Evolutionary conservation across 1,139 yeast species (phyloP).

Genomic region (Saccharomyces pastorianus): DNA sequence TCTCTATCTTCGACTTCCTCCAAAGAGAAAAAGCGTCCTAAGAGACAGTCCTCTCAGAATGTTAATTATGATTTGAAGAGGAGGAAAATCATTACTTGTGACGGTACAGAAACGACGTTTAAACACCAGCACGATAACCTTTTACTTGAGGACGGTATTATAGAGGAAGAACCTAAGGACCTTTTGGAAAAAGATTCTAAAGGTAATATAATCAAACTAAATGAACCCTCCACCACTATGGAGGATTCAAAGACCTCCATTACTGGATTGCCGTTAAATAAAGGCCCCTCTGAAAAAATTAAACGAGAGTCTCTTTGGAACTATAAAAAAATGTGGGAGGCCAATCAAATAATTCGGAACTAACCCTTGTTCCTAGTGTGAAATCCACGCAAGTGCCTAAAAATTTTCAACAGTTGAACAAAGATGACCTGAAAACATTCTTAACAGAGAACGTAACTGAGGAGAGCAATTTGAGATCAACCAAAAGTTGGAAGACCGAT

Average conservation of each 20-base stretch:
- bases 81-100: conserved; percentile 25
- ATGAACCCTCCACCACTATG: conserved; percentile 17
- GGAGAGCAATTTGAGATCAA: not conserved
- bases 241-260: conserved; percentile 25
- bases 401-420: not conserved
- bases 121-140: conserved; percentile 3
- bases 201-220: conserved; percentile 19
- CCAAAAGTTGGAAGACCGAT: not conserved
- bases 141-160: conserved; percentile 2
- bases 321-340: conserved; percentile 12
- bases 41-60: conserved; percentile 25
- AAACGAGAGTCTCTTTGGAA: conserved; percentile 28
- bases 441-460: not conserved
- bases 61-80: conserved; percentile 29
- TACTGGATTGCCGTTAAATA: conserved; percentile 27
- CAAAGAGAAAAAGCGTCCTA: conserved; percentile 16
- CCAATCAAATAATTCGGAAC: not conserved
- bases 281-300: conserved; percentile 27
- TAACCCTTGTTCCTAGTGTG: not conserved
- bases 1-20: not conserved
- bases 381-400: not conserved
- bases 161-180: conserved; percentile 1
- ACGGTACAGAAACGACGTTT: conserved; percentile 9
- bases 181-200: conserved; percentile 17
- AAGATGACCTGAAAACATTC: not conserved